phyloP scores from a whole-genome alignment of 2,329 filamentous ascomycete species.

The Botryotinia narcissicola region DNA sequence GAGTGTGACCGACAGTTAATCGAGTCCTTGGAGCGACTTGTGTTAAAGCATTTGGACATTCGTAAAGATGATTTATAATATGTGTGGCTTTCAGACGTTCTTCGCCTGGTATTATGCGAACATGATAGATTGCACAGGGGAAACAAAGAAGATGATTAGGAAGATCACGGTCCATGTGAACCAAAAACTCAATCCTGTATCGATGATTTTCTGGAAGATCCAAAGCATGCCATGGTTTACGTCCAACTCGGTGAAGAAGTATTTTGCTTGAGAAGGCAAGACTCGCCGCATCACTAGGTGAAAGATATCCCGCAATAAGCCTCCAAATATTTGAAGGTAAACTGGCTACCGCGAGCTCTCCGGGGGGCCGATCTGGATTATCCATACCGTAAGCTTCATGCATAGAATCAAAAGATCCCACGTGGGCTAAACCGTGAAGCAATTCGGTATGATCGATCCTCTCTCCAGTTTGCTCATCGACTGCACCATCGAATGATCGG shows the following conservation, averaged over 20 bases:
- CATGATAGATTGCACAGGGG: constrained; percentile 54
- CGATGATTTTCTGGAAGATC: constrained; percentile 44
- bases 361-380: constrained; percentile 29
- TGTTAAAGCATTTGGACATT: constrained; percentile 53
- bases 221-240: constrained; percentile 42
- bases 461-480: constrained; percentile 38
- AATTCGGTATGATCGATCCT: constrained; percentile 37
- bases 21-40: constrained; percentile 51
- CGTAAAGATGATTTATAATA: constrained; percentile 55
- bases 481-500: constrained; percentile 7
- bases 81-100: constrained; percentile 54
- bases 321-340: constrained; percentile 48
- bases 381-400: constrained; percentile 20
- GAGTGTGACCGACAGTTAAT: constrained; percentile 52
- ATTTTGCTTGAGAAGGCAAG: constrained; percentile 50
- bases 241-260: constrained; percentile 45
- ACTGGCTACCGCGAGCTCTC: constrained; percentile 46
- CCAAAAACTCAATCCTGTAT: constrained; percentile 51
- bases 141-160: constrained; percentile 59
- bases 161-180: constrained; percentile 48
- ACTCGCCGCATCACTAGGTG: constrained; percentile 47
- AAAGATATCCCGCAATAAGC: constrained; percentile 43
- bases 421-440: constrained; percentile 36
- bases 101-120: constrained; percentile 50
- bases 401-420: constrained; percentile 34